Base-by-base conservation (phyloP, 805 yeast genomes). In the Saccharomycopsis guyanensis region DNA sequence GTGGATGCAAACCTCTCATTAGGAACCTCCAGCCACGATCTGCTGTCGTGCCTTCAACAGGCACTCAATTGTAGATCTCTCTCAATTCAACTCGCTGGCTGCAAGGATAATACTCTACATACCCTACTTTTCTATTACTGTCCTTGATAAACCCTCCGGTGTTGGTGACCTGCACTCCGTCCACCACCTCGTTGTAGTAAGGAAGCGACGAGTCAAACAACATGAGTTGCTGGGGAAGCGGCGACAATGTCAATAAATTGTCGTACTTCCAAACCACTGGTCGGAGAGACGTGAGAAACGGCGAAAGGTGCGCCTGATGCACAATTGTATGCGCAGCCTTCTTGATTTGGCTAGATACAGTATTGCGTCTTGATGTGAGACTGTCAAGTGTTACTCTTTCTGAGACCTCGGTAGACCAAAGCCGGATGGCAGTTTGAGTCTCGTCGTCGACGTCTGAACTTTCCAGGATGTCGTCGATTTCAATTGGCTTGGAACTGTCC, bases 221-320 rank as follows among this genome's bases (percentile, higher is more conserved):
- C 0, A 87, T 65, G 29, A 73, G 49, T 2, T 70, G 68, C 3
- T 80, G 73, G 0, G 98, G 98, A 38, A 88, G 65, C 1, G 97
- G 97, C 38, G 81, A 75, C 43, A 93, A 60, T 19, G 82, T 70
- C 51, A 91, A 66, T 3, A 77, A 66, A 53, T 80, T 79, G 58
- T 86, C 95, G 56, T 75, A 74, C 49, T 79, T 80, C 68, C 94
- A 76, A 18, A 76, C 66, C 1, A 86, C 69, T 0, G 94, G 84
- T 50, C 86, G 73, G 23, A 76, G 64, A 16, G 68, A 62, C 2
- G 78, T 65, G 8, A 33, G 19, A 57, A 89, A 87, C 10, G 98
- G 98, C 27, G 93, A 83, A 39, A 93, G 61, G 57, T 78, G 83
- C 0, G 93, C 93, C 63, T 93, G 99, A 57, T 86, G 95, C 10